A percentile compares a stretch with the other conserved stretches of the same genome.
phyloP scores from a whole-genome alignment of 306 rosid genomes.

The Cucurbita ficifolia region DNA sequence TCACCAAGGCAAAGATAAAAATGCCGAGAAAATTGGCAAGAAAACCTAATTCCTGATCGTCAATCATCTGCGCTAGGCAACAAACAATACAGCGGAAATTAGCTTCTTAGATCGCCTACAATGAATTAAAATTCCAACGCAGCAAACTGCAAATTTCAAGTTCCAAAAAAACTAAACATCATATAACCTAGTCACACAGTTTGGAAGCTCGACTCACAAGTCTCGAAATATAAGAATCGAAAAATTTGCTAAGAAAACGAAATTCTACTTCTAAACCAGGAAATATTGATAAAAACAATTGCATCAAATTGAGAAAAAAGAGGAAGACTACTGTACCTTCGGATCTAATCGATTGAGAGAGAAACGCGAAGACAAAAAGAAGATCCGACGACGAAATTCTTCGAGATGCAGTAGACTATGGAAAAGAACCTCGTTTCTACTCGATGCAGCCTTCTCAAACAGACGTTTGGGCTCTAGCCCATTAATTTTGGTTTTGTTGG shows the following conservation, averaged over 20 bases:
- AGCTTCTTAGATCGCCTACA: not conserved
- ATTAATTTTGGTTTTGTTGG: not conserved
- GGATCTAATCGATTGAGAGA: not conserved
- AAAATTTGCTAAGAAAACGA: not conserved
- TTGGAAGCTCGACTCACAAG: not conserved
- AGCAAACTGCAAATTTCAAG: not conserved
- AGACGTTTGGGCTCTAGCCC: not conserved
- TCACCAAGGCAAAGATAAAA: constrained; percentile 67
- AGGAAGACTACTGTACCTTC: not conserved
- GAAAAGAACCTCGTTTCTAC: not conserved
- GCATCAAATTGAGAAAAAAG: not conserved
- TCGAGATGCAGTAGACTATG: not conserved
- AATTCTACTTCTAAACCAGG: not conserved
- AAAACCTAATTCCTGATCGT: constrained; percentile 83
- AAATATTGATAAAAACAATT: not conserved
- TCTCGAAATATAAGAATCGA: not conserved
- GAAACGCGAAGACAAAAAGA: not conserved
- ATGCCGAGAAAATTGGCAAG: constrained; percentile 84
- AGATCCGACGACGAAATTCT: constrained; percentile 2
- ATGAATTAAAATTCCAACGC: not conserved
- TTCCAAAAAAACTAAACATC: not conserved
- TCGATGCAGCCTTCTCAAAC: not conserved
- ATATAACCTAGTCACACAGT: not conserved
- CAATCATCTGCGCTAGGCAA: constrained; percentile 54
- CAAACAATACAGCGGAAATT: not conserved